Base-by-base conservation (phyloP, 2,329 filamentous ascomycete genomes). In the Lachnellula subtilissima region DNA sequence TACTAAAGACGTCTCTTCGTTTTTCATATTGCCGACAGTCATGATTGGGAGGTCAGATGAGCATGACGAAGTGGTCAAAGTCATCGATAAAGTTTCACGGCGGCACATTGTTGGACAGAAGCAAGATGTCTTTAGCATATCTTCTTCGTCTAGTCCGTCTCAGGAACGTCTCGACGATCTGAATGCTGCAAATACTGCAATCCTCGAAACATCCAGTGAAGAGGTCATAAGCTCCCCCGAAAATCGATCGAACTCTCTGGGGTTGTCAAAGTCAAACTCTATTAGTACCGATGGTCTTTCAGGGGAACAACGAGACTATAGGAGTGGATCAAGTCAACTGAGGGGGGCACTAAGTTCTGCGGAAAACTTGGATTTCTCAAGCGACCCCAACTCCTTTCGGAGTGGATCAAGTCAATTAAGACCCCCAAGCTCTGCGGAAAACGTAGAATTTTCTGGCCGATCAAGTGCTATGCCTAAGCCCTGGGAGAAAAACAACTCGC, bases 1-100 rank as follows among this genome's bases (percentile, higher is more conserved):
- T 12, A 83, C 85, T n/a, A 89, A 86, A 56, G 93, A 97, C 71
- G 85, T 96, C 0, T 96, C 91, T 1, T 95, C 91, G 4, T 94
- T 95, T 68, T 97, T 97, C 73, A 88, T 91, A 63, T 79, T 97
- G 19, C 93, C 93, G 0, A 82, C 84, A 0, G 78, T 80, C 56
- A 91, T 95, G 78, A 88, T 96, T 61, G 93, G 93, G 3, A 83
- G 92, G 37, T 78, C 86, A 32, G 77, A 82, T 59, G 90, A 96
- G 69, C 84, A 84, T 43, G 78, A 85, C 48, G 81, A 82, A 39
- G 82, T 97, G 8, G 73, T 91, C 40, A 81, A 78, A 62, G 81
- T 94, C 37, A 89, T 97, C 50, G 86, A 95, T 61, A 86, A 84
- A 48, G 87, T 91, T 49, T 83, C 88, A 19, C 84, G 78, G 67